A percentile compares a stretch with the other conserved stretches of the same genome.
Conservation (phyloP, 192 early-diverging fungal genomes). For the Linnemannia hyalina region DNA sequence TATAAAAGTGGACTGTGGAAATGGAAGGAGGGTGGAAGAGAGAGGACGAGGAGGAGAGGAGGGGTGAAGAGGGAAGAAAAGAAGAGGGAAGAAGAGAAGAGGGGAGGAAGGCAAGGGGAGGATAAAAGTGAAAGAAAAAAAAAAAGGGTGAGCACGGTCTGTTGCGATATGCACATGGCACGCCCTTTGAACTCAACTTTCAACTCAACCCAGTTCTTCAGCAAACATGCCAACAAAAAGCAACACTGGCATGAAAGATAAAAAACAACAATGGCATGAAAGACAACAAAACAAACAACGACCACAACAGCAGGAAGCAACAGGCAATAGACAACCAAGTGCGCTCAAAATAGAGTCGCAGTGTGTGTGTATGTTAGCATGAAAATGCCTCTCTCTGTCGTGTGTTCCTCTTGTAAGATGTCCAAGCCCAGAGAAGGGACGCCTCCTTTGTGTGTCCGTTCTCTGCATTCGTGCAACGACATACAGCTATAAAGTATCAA, state of each 20-base stretch:
- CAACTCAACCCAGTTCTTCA: background rate
- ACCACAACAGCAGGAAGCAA: background rate
- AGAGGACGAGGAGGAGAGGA: background rate
- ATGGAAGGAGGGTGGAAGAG: background rate
- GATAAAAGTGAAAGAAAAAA: slow-evolving; percentile 2
- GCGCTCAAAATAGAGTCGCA: background rate
- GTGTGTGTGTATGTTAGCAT: background rate
- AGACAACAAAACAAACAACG: background rate
- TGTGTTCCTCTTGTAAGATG: no score
- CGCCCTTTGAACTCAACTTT: slow-evolving; percentile 4
- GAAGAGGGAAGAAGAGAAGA: background rate
- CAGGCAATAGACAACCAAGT: background rate
- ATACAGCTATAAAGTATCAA: no score
- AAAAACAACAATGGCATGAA: background rate
- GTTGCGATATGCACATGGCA: slow-evolving; percentile 13
- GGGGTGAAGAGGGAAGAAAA: background rate
- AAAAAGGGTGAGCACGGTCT: background rate
- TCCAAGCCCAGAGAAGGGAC: no score
- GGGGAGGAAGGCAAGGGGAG: background rate
- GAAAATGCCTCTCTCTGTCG: background rate
- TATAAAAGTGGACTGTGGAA: background rate
- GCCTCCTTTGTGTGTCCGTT: no score
- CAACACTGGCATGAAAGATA: background rate
- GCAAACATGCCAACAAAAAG: background rate
- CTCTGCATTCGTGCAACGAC: no score